phyloP scores from a whole-genome alignment of 345 rosid species.

The Aethionema arabicum region DNA sequence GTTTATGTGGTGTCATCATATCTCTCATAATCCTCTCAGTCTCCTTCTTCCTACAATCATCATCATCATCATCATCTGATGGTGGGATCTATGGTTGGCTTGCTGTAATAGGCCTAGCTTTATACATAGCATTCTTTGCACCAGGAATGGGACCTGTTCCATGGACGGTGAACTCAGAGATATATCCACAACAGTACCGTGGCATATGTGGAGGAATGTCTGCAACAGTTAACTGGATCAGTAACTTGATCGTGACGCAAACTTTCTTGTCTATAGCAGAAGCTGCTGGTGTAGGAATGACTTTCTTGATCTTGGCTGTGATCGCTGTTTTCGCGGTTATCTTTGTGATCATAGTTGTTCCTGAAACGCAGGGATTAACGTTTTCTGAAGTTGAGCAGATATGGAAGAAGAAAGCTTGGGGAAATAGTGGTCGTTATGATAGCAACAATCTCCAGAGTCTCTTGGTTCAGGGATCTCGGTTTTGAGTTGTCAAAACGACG shows the following conservation, averaged over 20 bases:
- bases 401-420: constrained; percentile 87
- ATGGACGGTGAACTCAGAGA: constrained; percentile 94
- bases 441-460: constrained; percentile 36
- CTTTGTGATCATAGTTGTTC: constrained; percentile 65
- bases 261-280: constrained; percentile 69
- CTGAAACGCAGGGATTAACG: constrained; percentile 88
- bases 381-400: constrained; percentile 80
- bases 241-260: constrained; percentile 79
- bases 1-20: constrained; percentile 71
- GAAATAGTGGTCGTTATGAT: constrained; percentile 31
- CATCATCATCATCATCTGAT: constrained; percentile 19
- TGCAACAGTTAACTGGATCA: constrained; percentile 90
- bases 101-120: constrained; percentile 70
- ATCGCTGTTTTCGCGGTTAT: constrained; percentile 58
- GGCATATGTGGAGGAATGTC: constrained; percentile 97
- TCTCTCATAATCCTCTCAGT: constrained; percentile 72
- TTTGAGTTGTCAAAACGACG: neutral
- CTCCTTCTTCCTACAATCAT: constrained; percentile 56
- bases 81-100: constrained; percentile 62
- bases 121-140: constrained; percentile 86
- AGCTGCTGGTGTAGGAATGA: constrained; percentile 59
- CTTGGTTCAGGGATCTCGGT: constrained; percentile 48
- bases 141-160: constrained; percentile 99
- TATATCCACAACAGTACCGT: constrained; percentile 83
- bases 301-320: constrained; percentile 82